Evolutionary conservation across 1,139 yeast genomes (phyloP).

Genomic region (Diutina pseudorugosa): DNA sequence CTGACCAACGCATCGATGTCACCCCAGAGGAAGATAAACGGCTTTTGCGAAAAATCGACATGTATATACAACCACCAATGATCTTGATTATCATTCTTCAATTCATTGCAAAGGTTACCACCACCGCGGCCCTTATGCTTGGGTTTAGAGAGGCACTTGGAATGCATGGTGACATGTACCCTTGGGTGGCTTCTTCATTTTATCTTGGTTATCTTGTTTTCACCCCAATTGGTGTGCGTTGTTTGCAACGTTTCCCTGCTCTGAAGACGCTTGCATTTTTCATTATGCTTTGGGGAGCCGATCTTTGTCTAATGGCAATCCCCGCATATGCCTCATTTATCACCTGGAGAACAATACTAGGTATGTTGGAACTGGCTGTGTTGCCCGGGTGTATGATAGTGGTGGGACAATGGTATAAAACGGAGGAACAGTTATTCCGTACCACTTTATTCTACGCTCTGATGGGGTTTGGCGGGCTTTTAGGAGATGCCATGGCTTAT

Average conservation of each 20-base stretch:
- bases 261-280: conserved; percentile 7
- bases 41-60: conserved; percentile 32
- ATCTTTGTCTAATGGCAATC: conserved; percentile 10
- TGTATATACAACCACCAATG: conserved; percentile 41
- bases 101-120: conserved; percentile 54
- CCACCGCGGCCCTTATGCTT: conserved; percentile 43
- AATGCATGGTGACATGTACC: conserved; percentile 7
- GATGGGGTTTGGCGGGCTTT: conserved; percentile 38
- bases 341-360: conserved; percentile 20
- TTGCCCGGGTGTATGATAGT: conserved; percentile 16
- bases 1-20: not conserved
- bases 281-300: conserved; percentile 7
- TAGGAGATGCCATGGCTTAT: conserved; percentile 40
- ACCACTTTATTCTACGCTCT: conserved; percentile 24
- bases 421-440: conserved; percentile 10
- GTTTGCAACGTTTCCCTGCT: conserved; percentile 8
- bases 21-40: conserved; percentile 5
- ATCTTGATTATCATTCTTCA: conserved; percentile 45
- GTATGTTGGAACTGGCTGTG: conserved; percentile 16
- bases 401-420: conserved; percentile 17
- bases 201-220: conserved; percentile 7
- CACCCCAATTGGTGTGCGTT: conserved; percentile 7
- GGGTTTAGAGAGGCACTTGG: conserved; percentile 7
- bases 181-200: conserved; percentile 7
- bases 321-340: conserved; percentile 19